phyloP scores from a whole-genome alignment of 2,329 filamentous ascomycete species.

The Pseudogymnoascus sp. region DNA sequence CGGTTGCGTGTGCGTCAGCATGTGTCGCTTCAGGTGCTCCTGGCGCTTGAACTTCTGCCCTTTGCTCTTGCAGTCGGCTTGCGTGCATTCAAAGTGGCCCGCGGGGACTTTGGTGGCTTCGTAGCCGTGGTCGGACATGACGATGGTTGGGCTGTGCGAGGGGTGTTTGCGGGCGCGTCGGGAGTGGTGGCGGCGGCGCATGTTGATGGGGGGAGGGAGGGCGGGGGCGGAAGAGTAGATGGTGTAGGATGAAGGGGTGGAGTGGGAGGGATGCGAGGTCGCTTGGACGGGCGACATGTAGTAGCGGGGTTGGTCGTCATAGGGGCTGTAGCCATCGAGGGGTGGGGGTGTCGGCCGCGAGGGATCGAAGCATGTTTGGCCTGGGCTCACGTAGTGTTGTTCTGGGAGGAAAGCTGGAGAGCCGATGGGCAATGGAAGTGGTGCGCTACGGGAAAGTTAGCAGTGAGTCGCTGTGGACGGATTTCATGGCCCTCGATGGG shows the following conservation, averaged over 20 bases:
- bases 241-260: background rate
- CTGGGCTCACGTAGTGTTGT: background rate
- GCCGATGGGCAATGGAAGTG: background rate
- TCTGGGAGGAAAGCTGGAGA: slow-evolving; percentile 2
- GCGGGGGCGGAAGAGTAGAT: slow-evolving; percentile 11
- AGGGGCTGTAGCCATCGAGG: background rate
- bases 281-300: slow-evolving; percentile 15
- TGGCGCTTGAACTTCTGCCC: slow-evolving; percentile 37
- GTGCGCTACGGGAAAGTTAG: background rate
- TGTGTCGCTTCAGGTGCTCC: slow-evolving; percentile 43
- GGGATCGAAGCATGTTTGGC: background rate
- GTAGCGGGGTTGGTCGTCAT: background rate
- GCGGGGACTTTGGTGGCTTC: slow-evolving; percentile 9
- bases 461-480: background rate
- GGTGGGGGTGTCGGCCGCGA: background rate
- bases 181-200: slow-evolving; percentile 6
- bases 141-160: slow-evolving; percentile 10
- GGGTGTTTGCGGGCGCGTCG: background rate
- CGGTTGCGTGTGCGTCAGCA: slow-evolving; percentile 33
- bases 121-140: slow-evolving; percentile 11
- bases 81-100: slow-evolving; percentile 29
- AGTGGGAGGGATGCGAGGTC: slow-evolving; percentile 18
- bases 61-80: slow-evolving; percentile 34
- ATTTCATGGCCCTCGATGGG: no score
- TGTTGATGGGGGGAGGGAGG: slow-evolving; percentile 7